Evolutionary conservation across 352 stramenopile species (phyloP).

Genomic region (Phytophthora macrochlamydospora): DNA sequence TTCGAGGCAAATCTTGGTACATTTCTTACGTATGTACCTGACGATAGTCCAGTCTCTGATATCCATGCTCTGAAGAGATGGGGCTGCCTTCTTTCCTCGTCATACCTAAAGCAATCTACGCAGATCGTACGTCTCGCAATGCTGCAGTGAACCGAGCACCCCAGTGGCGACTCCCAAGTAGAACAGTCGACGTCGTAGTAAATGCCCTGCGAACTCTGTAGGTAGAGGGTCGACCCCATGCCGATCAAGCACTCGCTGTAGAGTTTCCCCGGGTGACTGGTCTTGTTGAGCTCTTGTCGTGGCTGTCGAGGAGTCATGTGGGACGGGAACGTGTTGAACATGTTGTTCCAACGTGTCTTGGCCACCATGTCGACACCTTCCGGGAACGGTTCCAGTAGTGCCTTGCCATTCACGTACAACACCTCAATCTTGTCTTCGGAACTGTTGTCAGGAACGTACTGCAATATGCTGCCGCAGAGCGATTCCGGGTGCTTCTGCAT

Average conservation of each 20-base stretch:
- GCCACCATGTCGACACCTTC: slow-evolving; percentile 32
- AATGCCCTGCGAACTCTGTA: slow-evolving; percentile 30
- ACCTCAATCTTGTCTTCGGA: slow-evolving; percentile 10
- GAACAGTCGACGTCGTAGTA: slow-evolving; percentile 40
- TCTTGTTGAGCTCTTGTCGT: slow-evolving; percentile 20
- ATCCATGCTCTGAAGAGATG: neutral
- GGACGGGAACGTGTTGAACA: slow-evolving; percentile 46
- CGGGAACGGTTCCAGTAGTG: slow-evolving; percentile 17
- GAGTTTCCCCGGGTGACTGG: slow-evolving; percentile 11
- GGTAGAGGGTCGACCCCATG: slow-evolving; percentile 37
- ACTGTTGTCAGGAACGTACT: slow-evolving; percentile 47
- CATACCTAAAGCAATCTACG: slow-evolving; percentile 16
- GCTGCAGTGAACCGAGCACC: slow-evolving; percentile 25
- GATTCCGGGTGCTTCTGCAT: slow-evolving; percentile 56
- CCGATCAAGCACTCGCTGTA: slow-evolving; percentile 45
- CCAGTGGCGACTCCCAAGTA: slow-evolving; percentile 32
- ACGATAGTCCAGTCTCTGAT: neutral
- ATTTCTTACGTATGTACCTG: neutral
- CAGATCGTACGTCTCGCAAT: slow-evolving; percentile 28
- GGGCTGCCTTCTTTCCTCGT: neutral
- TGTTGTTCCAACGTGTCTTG: slow-evolving; percentile 29
- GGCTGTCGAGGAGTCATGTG: slow-evolving; percentile 55
- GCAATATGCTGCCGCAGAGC: slow-evolving; percentile 65
- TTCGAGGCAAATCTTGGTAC: neutral
- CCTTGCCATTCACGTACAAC: slow-evolving; percentile 27